Evolutionary conservation across 2,329 filamentous ascomycete genomes (phyloP).

Genomic region (Pseudopithomyces maydicus): DNA sequence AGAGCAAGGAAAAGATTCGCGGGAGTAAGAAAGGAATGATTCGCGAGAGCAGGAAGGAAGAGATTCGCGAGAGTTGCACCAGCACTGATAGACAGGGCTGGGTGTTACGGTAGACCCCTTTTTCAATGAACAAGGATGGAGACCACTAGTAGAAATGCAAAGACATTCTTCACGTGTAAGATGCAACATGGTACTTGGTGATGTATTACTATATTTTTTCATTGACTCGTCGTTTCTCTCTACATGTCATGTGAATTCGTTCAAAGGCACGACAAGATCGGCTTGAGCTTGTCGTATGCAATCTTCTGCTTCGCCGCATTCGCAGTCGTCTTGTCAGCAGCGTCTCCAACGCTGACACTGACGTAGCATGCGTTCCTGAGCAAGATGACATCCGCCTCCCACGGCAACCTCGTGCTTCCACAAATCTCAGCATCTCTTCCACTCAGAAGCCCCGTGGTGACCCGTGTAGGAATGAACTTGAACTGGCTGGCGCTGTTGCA

Average conservation of each 20-base stretch:
- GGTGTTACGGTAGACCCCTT: no score
- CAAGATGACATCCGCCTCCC: conserved; percentile 60
- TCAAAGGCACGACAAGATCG: conserved; percentile 44
- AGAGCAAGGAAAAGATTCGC: no score
- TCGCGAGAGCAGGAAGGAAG: no score
- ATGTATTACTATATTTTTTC: background rate
- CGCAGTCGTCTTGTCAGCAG: conserved; percentile 65
- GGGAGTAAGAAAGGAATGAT: no score
- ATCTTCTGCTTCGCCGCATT: conserved; percentile 56
- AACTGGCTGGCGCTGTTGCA: conserved; percentile 62
- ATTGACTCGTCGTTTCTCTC: no score
- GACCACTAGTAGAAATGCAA: no score
- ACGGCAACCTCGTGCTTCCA: conserved; percentile 60
- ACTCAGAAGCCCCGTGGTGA: conserved; percentile 53
- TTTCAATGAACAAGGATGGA: no score
- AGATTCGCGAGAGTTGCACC: no score
- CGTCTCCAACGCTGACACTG: conserved; percentile 67
- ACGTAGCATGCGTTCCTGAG: conserved; percentile 58
- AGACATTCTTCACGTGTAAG: no score
- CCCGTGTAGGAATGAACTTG: conserved; percentile 67
- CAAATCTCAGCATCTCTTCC: conserved; percentile 63
- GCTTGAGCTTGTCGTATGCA: conserved; percentile 58
- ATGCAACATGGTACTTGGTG: no score
- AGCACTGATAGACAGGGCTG: no score
- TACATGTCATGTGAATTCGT: no score